phyloP scores from a whole-genome alignment of 1,284 basidiomycete species.

The Megacollybia platyphylla region DNA sequence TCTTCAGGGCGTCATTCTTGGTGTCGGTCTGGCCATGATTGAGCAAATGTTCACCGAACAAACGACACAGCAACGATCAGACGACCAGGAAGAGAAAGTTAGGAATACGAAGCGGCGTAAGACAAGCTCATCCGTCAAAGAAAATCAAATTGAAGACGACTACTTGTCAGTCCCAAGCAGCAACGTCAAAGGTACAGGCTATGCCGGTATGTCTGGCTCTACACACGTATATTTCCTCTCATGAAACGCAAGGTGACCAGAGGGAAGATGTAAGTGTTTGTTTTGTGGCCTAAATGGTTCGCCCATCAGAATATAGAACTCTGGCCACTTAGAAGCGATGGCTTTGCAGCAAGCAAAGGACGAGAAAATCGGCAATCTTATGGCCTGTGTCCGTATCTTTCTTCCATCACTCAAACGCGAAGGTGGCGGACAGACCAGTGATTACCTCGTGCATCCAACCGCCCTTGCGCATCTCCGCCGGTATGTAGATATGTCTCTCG shows the following conservation, averaged over 20 bases:
- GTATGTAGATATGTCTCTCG: background rate
- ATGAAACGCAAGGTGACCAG: conserved; percentile 23
- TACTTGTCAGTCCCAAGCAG: conserved; percentile 43
- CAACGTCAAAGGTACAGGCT: conserved; percentile 68
- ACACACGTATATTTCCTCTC: no score
- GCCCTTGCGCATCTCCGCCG: conserved; percentile 80
- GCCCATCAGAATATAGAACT: conserved; percentile 30
- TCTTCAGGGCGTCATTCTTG: conserved; percentile 77
- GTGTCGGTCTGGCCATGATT: conserved; percentile 72
- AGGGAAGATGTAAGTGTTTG: conserved; percentile 64
- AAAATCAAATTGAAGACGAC: conserved; percentile 45
- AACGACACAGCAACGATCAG: conserved; percentile 20
- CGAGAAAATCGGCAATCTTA: conserved; percentile 51
- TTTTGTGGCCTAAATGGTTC: background rate
- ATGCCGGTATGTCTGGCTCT: conserved; percentile 34
- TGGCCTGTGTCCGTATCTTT: conserved; percentile 61
- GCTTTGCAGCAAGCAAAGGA: conserved; percentile 63
- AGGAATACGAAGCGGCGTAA: conserved; percentile 6
- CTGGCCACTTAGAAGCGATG: conserved; percentile 67
- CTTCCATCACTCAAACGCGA: conserved; percentile 67
- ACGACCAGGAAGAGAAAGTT: conserved; percentile 21
- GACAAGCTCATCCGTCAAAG: conserved; percentile 10
- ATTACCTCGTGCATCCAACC: conserved; percentile 82
- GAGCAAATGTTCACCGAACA: conserved; percentile 59
- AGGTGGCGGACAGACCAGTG: conserved; percentile 65